Conservation (phyloP, 805 yeast species). For the Suhomyces canberraensis region DNA sequence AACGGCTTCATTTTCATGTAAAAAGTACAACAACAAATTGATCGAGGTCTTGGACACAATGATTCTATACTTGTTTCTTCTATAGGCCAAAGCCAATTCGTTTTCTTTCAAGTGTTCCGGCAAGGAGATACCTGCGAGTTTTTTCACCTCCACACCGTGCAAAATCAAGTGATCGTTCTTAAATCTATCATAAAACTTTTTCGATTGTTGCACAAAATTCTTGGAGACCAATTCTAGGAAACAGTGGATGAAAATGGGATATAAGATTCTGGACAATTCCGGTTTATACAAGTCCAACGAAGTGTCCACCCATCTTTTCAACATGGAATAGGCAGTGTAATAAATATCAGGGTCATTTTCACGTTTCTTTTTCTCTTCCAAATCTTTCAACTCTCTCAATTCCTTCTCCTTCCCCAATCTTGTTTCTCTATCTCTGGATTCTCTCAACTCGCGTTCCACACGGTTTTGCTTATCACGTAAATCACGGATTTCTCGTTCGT, state of each 20-base stretch:
- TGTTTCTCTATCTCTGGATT: conserved; percentile 36
- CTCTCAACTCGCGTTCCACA: conserved; percentile 38
- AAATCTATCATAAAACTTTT: conserved; percentile 71
- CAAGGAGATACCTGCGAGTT: conserved; percentile 69
- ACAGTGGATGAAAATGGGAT: conserved; percentile 90
- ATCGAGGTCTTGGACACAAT: conserved; percentile 80
- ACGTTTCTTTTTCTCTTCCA: conserved; percentile 42
- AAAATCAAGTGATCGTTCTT: conserved; percentile 67
- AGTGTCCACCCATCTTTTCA: conserved; percentile 85
- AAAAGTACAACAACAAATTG: conserved; percentile 76
- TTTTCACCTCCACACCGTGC: conserved; percentile 75
- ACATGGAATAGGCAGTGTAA: conserved; percentile 73
- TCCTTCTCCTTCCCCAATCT: conserved; percentile 39
- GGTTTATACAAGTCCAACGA: conserved; percentile 89
- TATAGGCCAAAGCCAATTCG: conserved; percentile 72
- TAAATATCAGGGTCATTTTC: conserved; percentile 68
- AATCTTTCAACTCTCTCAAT: conserved; percentile 34
- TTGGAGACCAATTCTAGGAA: conserved; percentile 75
- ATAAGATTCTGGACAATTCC: conserved; percentile 77
- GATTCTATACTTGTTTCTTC: conserved; percentile 68
- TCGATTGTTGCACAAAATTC: conserved; percentile 58
- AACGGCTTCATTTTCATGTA: conserved; percentile 86
- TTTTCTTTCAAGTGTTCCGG: conserved; percentile 82
- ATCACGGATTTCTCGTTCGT: conserved; percentile 35
- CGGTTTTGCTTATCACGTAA: conserved; percentile 31